Evolutionary conservation across 2,329 filamentous ascomycete species (phyloP).

Genomic region (Xylaria hypoxylon): DNA sequence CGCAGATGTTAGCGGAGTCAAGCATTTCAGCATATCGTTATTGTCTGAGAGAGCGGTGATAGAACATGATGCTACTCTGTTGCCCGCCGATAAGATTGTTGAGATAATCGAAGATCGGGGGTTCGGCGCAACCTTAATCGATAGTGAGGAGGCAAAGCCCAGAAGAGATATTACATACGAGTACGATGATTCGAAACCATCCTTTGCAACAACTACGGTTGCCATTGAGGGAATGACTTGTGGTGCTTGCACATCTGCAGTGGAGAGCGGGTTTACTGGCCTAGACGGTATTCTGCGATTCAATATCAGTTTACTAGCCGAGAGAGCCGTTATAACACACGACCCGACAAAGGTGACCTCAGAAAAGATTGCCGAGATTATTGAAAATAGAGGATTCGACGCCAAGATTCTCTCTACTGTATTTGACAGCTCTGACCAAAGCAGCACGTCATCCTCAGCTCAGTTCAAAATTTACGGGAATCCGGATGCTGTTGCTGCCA

Average conservation of each 20-base stretch:
- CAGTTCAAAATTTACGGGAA: conserved; percentile 89
- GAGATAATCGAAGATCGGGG: conserved; percentile 77
- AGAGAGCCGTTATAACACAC: conserved; percentile 89
- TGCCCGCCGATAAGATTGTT: conserved; percentile 65
- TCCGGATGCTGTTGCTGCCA: conserved; percentile 77
- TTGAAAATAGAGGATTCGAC: conserved; percentile 92
- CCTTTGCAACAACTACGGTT: conserved; percentile 79
- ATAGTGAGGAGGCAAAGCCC: conserved; percentile 67
- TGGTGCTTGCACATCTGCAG: conserved; percentile 92
- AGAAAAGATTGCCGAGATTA: conserved; percentile 81
- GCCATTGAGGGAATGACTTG: conserved; percentile 98
- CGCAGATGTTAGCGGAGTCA: conserved; percentile 78
- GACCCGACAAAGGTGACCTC: conserved; percentile 76
- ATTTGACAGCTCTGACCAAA: conserved; percentile 66
- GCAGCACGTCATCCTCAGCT: conserved; percentile 69
- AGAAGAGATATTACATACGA: conserved; percentile 51
- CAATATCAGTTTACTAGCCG: conserved; percentile 93
- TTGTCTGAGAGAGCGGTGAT: conserved; percentile 88
- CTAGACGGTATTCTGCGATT: conserved; percentile 85
- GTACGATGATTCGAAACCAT: conserved; percentile 52
- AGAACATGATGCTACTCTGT: conserved; percentile 74
- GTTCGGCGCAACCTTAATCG: conserved; percentile 82
- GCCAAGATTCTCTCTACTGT: conserved; percentile 84
- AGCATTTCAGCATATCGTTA: conserved; percentile 82
- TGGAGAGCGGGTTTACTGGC: conserved; percentile 83